Evolutionary conservation across 2,329 filamentous ascomycete species (phyloP).

Genomic region (Acrodontium crateriforme): DNA sequence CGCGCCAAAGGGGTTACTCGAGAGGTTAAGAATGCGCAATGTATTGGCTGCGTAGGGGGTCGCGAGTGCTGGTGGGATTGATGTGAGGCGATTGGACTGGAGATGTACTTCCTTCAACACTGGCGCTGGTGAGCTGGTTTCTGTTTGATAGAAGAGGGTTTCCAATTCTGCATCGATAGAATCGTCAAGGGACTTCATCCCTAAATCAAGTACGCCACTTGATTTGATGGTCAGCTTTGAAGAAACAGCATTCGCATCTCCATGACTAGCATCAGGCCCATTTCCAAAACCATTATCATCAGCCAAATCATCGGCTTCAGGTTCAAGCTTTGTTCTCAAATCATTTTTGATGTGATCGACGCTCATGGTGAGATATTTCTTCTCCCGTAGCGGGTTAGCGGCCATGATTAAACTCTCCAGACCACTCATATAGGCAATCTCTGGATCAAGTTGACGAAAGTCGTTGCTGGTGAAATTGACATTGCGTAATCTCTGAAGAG

Average conservation of each 20-base stretch:
- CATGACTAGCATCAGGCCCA: conserved; percentile 10
- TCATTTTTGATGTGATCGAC: conserved; percentile 70
- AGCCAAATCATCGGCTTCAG: conserved; percentile 30
- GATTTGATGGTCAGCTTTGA: conserved; percentile 17
- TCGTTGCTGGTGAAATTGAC: conserved; percentile 80
- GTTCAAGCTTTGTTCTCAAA: conserved; percentile 52
- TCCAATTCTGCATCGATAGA: conserved; percentile 27
- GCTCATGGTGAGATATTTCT: conserved; percentile 67
- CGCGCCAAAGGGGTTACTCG: conserved; percentile 23
- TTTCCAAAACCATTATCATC: conserved; percentile 8
- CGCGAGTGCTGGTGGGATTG: conserved; percentile 56
- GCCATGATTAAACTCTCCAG: conserved; percentile 62
- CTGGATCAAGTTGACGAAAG: conserved; percentile 59
- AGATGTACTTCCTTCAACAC: conserved; percentile 52
- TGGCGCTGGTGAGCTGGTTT: too few relatives aligned
- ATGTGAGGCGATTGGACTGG: conserved; percentile 61
- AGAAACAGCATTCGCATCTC: not conserved
- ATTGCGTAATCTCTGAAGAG: conserved; percentile 53
- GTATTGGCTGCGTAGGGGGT: conserved; percentile 56
- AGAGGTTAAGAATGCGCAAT: conserved; percentile 39
- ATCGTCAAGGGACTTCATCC: conserved; percentile 24
- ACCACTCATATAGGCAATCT: conserved; percentile 65
- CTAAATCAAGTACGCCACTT: conserved; percentile 28
- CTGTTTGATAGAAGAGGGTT: conserved; percentile 30
- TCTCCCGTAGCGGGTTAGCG: conserved; percentile 83